Evolutionary conservation across 441 rosid genomes (phyloP).

Genomic region (Euphorbia neoarborescens): DNA sequence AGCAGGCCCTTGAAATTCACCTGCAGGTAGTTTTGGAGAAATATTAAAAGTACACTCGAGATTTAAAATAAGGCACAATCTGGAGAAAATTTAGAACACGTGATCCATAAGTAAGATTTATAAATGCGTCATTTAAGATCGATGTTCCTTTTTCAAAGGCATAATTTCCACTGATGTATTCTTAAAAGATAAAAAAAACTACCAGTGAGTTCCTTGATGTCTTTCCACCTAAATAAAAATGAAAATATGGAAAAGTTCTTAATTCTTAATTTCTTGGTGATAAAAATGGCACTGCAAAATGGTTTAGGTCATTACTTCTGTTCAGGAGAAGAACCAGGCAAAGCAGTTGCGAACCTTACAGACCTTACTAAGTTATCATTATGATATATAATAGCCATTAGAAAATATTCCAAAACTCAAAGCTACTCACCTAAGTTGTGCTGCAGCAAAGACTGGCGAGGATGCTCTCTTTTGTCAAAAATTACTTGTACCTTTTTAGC

Average conservation of each 20-base stretch:
- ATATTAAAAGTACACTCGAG: conserved; percentile 17
- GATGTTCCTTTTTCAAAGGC: neutral
- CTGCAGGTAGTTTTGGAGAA: conserved; percentile 33
- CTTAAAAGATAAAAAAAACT: neutral
- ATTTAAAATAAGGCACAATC: conserved; percentile 10
- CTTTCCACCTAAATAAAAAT: neutral
- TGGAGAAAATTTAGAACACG: neutral
- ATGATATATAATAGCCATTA: conserved; percentile 11
- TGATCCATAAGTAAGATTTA: neutral
- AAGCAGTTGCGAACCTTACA: neutral
- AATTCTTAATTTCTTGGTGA: neutral
- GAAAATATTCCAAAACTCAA: conserved; percentile 7
- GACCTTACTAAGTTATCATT: neutral
- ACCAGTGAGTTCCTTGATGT: neutral
- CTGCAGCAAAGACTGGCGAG: conserved; percentile 83
- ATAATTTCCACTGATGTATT: neutral
- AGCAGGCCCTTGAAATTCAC: conserved; percentile 97
- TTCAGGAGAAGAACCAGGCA: neutral
- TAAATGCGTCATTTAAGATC: neutral
- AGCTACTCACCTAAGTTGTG: conserved; percentile 69
- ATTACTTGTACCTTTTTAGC: conserved; percentile 72
- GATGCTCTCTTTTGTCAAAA: conserved; percentile 90
- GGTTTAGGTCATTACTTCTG: neutral
- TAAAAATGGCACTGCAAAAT: neutral
- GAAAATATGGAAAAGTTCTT: neutral